A percentile compares a stretch with the other conserved stretches of the same genome.
Evolutionary conservation across 2,329 filamentous ascomycete genomes (phyloP).

Genomic region (Pleomassaria siparia): DNA sequence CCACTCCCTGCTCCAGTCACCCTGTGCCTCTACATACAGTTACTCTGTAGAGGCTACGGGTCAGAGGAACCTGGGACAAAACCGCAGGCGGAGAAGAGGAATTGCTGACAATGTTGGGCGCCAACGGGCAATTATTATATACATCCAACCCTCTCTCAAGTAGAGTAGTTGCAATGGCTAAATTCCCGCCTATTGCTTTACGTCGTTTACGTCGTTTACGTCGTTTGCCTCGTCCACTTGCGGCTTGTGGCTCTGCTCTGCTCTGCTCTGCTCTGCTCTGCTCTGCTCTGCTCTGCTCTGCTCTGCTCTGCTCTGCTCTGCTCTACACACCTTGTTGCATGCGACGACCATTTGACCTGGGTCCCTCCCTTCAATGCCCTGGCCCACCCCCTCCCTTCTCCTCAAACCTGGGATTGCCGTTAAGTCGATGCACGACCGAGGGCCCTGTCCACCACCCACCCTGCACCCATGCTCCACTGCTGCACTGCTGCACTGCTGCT

Average conservation of each 20-base stretch:
- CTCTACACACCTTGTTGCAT: slow-evolving; percentile 19
- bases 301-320: slow-evolving; percentile 25
- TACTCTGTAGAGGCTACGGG: slow-evolving; percentile 27
- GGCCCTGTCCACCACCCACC: slow-evolving; percentile 14
- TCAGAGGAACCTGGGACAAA: slow-evolving; percentile 29
- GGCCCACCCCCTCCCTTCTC: slow-evolving; percentile 26
- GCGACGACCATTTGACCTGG: slow-evolving; percentile 31
- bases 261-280: no score
- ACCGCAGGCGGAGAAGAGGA: slow-evolving; percentile 16
- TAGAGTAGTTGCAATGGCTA: slow-evolving; percentile 39
- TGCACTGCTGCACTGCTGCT: neutral
- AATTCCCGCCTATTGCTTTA: no score
- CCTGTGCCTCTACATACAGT: slow-evolving; percentile 18
- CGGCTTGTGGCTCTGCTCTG: no score
- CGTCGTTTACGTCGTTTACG: no score
- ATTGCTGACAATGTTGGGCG: slow-evolving; percentile 30
- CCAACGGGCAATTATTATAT: slow-evolving; percentile 34
- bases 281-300: no score
- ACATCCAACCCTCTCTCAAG: slow-evolving; percentile 32
- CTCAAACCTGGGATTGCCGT: slow-evolving; percentile 37
- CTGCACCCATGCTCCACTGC: slow-evolving; percentile 22
- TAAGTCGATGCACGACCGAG: slow-evolving; percentile 32
- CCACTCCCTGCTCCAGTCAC: slow-evolving; percentile 12
- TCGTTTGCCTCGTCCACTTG: no score
- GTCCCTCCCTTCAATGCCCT: slow-evolving; percentile 27